Percentiles rank a stretch among this genome's conserved stretches.
Evolutionary conservation across 257 asterid genomes (phyloP).

Genomic region (Buddleja alternifolia): DNA sequence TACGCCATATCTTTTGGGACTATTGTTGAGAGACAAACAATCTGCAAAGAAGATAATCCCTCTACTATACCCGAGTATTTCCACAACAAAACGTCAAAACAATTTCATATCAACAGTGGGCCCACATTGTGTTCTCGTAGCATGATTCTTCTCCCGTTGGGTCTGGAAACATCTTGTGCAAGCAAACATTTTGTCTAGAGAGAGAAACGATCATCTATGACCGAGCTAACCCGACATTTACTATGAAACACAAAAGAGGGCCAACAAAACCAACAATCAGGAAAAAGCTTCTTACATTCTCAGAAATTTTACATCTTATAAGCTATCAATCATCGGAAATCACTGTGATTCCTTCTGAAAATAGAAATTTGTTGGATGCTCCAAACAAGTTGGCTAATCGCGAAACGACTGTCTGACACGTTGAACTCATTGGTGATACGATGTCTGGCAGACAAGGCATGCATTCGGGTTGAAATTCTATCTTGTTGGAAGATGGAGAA

Average conservation of each 20-base stretch:
- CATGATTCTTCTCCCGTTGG: no score
- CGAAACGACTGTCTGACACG: slow-evolving; percentile 57
- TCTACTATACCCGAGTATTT: no score
- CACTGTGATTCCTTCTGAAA: slow-evolving; percentile 38
- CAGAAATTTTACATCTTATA: slow-evolving; percentile 17
- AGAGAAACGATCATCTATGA: neutral
- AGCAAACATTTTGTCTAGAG: neutral
- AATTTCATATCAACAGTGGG: no score
- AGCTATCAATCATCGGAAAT: slow-evolving; percentile 36
- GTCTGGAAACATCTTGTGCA: no score
- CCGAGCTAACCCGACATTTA: neutral
- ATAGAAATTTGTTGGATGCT: slow-evolving; percentile 56
- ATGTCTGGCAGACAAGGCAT: slow-evolving; percentile 75
- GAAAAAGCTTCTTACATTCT: slow-evolving; percentile 2
- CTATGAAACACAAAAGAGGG: neutral
- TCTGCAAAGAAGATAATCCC: no score
- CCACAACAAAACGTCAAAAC: no score
- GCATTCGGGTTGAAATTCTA: slow-evolving; percentile 74
- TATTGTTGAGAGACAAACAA: no score
- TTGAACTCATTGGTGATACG: slow-evolving; percentile 55
- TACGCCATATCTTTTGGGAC: no score
- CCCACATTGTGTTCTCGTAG: no score
- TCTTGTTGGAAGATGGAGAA: slow-evolving; percentile 59
- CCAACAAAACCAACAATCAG: slow-evolving; percentile 1
- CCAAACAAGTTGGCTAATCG: slow-evolving; percentile 70